Base-by-base conservation (phyloP, 371 early-diverging fungal genomes). In the Enteropsectra breve region DNA sequence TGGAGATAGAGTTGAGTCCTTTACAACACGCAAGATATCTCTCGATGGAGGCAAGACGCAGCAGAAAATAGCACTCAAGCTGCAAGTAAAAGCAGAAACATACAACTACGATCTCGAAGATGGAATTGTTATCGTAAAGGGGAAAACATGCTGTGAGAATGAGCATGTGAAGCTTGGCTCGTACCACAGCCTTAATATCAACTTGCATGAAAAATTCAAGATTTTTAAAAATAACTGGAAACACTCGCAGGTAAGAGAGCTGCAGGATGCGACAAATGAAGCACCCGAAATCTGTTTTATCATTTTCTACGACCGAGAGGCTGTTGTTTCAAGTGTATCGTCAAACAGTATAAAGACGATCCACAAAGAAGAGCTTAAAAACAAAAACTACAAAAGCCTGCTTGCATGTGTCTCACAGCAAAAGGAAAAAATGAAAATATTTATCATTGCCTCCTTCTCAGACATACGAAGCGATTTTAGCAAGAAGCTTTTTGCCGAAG, bases 171-270 rank as follows among this genome's bases (percentile, higher is more conserved):
- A 66, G 55, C 23, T 72, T 24, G 78, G 78, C 28, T 28, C 66
- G 2, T 78, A 73, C 58, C 80, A 80, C 46, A 75, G 76, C 18
- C 26, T 80, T 59, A 68, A 77, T 8, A 58, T 80, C 24, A 57
- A 45, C 13, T 46, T 73, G 13, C 57, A 66, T 18, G 61, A 80
- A 21, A 68, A 65, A 54, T 69, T 80, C 74, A 54, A n/a, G 13
- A 23, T 66, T 53, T 21, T 72, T 18, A 65, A 80, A 73, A 48
- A 64, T 59, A 38, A 66, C 34, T 68, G 74, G 64, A 64, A 61
- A 15, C 15, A 21, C 2, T 29, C 46, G 15, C 38, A 65, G 5
- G 47, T 76, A 29, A 59, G 37, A 30, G 23, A 66, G 24, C 46
- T 80, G 24, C 56, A 72, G 46, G 66, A 69, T 21, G 26, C 63